Evolutionary conservation across 148 eudicot genomes (phyloP), one percentile per base, ranked within the genome.

Genomic region (Rhododendron ferrugineum): DNA sequence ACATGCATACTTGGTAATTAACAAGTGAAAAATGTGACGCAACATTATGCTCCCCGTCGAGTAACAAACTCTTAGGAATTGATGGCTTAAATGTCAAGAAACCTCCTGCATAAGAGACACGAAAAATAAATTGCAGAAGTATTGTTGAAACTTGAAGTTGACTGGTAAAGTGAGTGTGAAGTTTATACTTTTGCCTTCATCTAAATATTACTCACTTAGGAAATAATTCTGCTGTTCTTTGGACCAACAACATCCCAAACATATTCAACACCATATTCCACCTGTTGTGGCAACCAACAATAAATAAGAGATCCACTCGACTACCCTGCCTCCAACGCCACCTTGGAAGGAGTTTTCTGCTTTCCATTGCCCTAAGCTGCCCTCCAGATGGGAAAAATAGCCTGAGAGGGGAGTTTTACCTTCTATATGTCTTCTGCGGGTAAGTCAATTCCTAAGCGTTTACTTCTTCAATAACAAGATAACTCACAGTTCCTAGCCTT

Each of bases 61-160:
- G 88, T 83, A 97, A 89, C 89, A 95, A 84, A 82, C 82, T 90
- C 93, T 92, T 97, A 2, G 99, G 99, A 85, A 97, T 91, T 84
- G 93, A 89, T 82, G 95, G 94, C 86, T 92, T 97, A 86, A 97
- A 95, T 74, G 98, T 88, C 87, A 97, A 84, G 87, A 95, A 94
- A 83, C 99, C 99, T 86, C 98, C 99, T 97, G 96, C 91, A 87
- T 64, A 81, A 82, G 80, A 78, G 52, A 70, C 40, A 74, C 20
- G 13, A 76, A 40, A 40, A 76, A 85, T 75, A 82, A 76, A 75
- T 83, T 85, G 40, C 47, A 86, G 77, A 16, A 78, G 11, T 54
- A 85, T 22, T 54, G 22, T 66, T 23, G 46, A 20, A 70, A 49
- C 40, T 66, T 15, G 46, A 36, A 40, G 37, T 9, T 6, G 74